Percentiles rank a stretch among this genome's conserved stretches.
Conservation (phyloP, 331 rosid genomes). For the Malus hybrid region DNA sequence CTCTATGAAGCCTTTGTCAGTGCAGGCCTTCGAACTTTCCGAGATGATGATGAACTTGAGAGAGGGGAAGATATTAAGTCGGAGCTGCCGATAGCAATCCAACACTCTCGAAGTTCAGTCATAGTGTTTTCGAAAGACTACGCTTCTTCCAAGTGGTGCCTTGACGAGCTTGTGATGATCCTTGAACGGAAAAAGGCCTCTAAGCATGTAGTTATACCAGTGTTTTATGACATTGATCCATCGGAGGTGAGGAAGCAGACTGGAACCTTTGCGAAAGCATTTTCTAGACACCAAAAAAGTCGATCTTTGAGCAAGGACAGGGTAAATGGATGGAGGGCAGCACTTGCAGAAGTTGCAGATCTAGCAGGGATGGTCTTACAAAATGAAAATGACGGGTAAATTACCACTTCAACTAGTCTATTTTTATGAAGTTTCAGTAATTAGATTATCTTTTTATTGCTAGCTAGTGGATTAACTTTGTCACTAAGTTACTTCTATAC, state of each 20-base stretch:
- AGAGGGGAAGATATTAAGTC: not conserved
- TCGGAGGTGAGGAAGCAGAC: not conserved
- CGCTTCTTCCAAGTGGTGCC: not conserved
- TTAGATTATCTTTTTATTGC: no score
- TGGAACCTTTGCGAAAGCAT: not conserved
- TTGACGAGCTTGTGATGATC: not conserved
- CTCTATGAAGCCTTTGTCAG: not conserved
- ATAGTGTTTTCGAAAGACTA: not conserved
- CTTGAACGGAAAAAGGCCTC: not conserved
- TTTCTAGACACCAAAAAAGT: not conserved
- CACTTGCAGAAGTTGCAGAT: not conserved
- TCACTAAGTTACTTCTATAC: no score
- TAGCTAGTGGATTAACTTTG: no score
- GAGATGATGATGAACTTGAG: not conserved
- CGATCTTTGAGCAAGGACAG: not conserved
- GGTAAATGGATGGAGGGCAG: constrained; percentile 2
- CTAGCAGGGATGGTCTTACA: constrained; percentile 1
- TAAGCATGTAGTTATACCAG: not conserved
- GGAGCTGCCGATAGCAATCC: not conserved
- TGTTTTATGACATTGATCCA: constrained; percentile 7
- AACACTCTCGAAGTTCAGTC: not conserved
- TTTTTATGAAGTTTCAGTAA: not conserved
- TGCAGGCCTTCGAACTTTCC: not conserved
- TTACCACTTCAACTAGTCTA: not conserved
- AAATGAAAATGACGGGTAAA: not conserved